Percentiles rank a stretch among this genome's conserved stretches.
Evolutionary conservation across 176 grass and related monocot species (phyloP).

Genomic region (Musa acuminata): DNA sequence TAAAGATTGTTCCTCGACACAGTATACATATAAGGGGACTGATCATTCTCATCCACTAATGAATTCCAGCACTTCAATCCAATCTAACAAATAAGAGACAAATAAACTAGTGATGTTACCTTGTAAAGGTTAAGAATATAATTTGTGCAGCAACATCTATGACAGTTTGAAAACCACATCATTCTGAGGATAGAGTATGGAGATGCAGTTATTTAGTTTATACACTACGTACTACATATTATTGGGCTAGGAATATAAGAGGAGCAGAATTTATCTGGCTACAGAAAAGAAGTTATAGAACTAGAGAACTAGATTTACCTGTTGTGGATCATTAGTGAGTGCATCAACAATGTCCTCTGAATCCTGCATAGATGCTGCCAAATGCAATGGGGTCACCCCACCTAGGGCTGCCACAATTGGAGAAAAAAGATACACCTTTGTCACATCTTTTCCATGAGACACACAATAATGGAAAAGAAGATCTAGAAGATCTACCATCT

Average conservation of each 20-base stretch:
- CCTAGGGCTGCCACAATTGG: slow-evolving; percentile 66
- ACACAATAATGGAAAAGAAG: slow-evolving; percentile 68
- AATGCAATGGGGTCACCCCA: slow-evolving; percentile 74
- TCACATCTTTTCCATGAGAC: slow-evolving; percentile 34
- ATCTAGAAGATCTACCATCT: slow-evolving; percentile 77
- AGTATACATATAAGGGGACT: slow-evolving; percentile 67
- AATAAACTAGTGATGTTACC: not conserved
- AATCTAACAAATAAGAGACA: slow-evolving; percentile 43
- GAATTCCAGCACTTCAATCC: slow-evolving; percentile 81
- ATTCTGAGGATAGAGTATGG: too few relatives aligned
- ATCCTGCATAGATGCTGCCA: slow-evolving; percentile 60
- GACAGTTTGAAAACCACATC: too few relatives aligned
- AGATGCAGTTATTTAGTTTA: too few relatives aligned
- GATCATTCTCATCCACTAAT: slow-evolving; percentile 49
- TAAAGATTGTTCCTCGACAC: slow-evolving; percentile 51
- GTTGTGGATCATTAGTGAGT: slow-evolving; percentile 84
- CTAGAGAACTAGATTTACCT: slow-evolving; percentile 32
- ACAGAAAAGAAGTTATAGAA: not conserved
- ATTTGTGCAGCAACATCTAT: too few relatives aligned
- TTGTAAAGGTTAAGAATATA: too few relatives aligned
- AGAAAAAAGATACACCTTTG: slow-evolving; percentile 41
- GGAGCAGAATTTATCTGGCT: not conserved
- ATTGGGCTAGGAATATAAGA: slow-evolving; percentile 1
- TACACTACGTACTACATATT: too few relatives aligned
- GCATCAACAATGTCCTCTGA: slow-evolving; percentile 74